Percentiles rank a stretch among this genome's conserved stretches.
phyloP scores from a whole-genome alignment of 805 yeast species.

The Myxozyma mucilagina region DNA sequence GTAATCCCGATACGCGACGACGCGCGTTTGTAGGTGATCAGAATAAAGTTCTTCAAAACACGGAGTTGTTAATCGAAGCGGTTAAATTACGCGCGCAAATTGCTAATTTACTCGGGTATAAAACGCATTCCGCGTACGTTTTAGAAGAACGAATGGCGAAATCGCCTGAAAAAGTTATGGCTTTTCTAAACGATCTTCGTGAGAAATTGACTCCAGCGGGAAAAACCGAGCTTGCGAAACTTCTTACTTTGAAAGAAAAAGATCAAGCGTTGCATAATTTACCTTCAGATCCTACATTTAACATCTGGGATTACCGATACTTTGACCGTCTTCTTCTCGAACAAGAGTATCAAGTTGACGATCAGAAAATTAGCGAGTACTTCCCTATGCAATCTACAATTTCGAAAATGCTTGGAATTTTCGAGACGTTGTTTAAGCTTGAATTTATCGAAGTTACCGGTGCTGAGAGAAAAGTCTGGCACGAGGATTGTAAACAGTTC shows the following conservation, averaged over 20 bases:
- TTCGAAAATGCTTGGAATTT: conserved; percentile 66
- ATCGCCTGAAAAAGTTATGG: conserved; percentile 55
- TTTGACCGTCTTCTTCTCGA: conserved; percentile 68
- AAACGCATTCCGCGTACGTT: conserved; percentile 66
- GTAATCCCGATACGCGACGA: conserved; percentile 62
- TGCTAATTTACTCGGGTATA: conserved; percentile 65
- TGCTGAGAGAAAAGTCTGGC: conserved; percentile 61
- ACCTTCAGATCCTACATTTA: conserved; percentile 45
- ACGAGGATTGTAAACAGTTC: conserved; percentile 71
- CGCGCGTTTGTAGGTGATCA: conserved; percentile 66
- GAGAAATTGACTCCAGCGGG: conserved; percentile 62
- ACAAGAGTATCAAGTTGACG: conserved; percentile 69
- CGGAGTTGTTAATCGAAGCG: conserved; percentile 58
- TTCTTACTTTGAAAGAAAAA: conserved; percentile 54
- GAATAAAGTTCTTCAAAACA: conserved; percentile 66
- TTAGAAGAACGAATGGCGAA: conserved; percentile 84
- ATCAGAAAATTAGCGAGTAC: conserved; percentile 69
- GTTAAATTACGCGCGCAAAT: conserved; percentile 61
- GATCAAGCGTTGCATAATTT: conserved; percentile 53
- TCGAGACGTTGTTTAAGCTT: conserved; percentile 67
- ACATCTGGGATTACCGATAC: conserved; percentile 74
- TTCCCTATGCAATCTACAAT: conserved; percentile 75
- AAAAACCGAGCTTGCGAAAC: conserved; percentile 50
- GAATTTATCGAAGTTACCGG: conserved; percentile 58
- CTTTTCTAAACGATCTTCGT: conserved; percentile 63